phyloP scores from a whole-genome alignment of 371 early-diverging fungal species.

The Mortierella sp. region DNA sequence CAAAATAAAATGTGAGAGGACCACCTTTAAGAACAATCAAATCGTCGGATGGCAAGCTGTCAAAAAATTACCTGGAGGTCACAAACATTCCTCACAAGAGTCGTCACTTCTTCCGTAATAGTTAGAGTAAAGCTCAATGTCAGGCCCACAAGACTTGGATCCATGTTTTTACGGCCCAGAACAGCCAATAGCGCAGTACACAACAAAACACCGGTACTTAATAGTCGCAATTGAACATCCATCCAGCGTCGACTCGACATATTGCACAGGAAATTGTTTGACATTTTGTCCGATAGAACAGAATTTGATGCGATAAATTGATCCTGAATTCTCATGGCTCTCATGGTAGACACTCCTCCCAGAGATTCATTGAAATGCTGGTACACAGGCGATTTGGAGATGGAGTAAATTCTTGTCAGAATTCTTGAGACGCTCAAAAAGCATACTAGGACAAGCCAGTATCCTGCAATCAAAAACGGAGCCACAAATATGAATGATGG shows the following conservation, averaged over 20 bases:
- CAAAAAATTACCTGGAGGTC: slow-evolving; percentile 71
- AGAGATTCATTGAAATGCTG: slow-evolving; percentile 86
- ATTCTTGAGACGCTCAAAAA: slow-evolving; percentile 79
- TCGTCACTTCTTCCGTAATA: slow-evolving; percentile 87
- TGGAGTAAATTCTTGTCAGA: slow-evolving; percentile 81
- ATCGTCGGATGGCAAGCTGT: neutral
- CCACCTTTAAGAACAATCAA: neutral
- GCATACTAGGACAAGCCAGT: slow-evolving; percentile 38
- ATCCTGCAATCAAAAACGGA: slow-evolving; percentile 68
- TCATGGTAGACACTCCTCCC: slow-evolving; percentile 84
- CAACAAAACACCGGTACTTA: slow-evolving; percentile 75
- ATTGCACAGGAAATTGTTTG: slow-evolving; percentile 84
- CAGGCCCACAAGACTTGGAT: slow-evolving; percentile 86
- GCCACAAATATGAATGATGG: slow-evolving; percentile 71
- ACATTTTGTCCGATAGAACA: slow-evolving; percentile 82
- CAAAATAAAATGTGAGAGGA: neutral
- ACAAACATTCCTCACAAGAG: slow-evolving; percentile 82
- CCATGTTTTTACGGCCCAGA: slow-evolving; percentile 62
- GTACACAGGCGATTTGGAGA: slow-evolving; percentile 86
- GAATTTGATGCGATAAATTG: slow-evolving; percentile 85
- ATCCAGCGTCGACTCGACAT: slow-evolving; percentile 91
- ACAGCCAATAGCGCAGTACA: slow-evolving; percentile 76
- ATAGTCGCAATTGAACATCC: slow-evolving; percentile 89
- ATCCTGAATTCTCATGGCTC: slow-evolving; percentile 79
- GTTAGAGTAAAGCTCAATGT: slow-evolving; percentile 88